Conservation (phyloP, 1,284 basidiomycete species). For the Puccinia polysora region DNA sequence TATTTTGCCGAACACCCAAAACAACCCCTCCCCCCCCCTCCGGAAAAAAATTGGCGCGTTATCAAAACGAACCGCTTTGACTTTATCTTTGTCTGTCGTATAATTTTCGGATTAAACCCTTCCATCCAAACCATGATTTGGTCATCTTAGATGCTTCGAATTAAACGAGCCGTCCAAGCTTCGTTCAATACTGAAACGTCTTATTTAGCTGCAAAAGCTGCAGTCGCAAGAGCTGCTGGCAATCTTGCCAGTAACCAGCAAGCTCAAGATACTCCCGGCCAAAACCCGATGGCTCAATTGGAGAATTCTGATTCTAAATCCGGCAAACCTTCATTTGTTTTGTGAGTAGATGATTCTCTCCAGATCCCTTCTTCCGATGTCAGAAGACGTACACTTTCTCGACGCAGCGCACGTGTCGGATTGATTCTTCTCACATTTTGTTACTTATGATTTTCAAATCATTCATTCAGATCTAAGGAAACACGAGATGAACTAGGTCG, state of each 20-base stretch:
- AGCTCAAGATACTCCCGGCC: conserved; percentile 53
- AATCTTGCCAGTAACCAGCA: conserved; percentile 55
- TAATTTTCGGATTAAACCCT: too few species aligned
- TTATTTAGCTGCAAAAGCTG: conserved; percentile 53
- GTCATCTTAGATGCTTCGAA: conserved; percentile 60
- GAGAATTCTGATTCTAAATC: conserved; percentile 53
- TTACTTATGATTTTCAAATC: too few species aligned
- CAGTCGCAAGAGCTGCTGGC: conserved; percentile 58
- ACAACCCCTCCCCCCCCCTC: background rate
- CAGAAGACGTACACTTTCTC: too few species aligned
- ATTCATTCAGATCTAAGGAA: too few species aligned
- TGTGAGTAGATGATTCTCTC: conserved; percentile 35
- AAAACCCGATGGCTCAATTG: conserved; percentile 58
- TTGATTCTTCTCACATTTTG: too few species aligned
- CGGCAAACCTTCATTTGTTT: conserved; percentile 44
- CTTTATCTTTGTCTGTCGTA: conserved; percentile 6
- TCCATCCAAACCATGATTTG: too few species aligned
- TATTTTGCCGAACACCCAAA: background rate
- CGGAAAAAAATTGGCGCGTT: background rate
- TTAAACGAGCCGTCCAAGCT: conserved; percentile 95
- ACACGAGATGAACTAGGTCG: too few species aligned
- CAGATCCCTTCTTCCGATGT: conserved; percentile 19
- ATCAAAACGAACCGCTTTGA: background rate
- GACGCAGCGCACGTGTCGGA: too few species aligned
- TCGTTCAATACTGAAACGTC: conserved; percentile 91